A percentile compares a stretch with the other conserved stretches of the same genome.
Conservation (phyloP, 441 rosid genomes). For the Eutrema salsugineum region DNA sequence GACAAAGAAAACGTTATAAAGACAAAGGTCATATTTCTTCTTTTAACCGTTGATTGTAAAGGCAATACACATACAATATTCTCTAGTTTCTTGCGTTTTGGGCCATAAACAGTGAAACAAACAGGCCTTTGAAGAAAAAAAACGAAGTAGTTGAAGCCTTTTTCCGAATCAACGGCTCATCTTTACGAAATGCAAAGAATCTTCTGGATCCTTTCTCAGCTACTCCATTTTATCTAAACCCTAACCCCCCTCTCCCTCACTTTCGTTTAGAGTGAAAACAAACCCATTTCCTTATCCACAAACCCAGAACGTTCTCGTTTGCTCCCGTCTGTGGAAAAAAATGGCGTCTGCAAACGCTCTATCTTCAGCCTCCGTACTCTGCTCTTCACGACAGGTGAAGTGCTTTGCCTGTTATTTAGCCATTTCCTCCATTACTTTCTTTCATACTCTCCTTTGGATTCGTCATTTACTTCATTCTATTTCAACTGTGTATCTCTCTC, state of each 20-base stretch:
- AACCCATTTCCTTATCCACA: neutral
- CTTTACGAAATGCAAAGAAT: conserved; percentile 43
- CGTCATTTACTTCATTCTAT: neutral
- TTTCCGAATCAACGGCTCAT: conserved; percentile 17
- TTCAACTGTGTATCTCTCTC: neutral
- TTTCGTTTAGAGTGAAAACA: neutral
- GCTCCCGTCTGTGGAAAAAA: conserved; percentile 11
- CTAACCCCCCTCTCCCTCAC: conserved; percentile 38
- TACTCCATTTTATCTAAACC: conserved; percentile 19
- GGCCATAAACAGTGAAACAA: neutral
- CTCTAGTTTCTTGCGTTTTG: neutral
- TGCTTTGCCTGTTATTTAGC: neutral
- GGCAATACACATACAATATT: no score
- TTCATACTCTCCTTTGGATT: neutral
- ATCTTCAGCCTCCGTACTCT: conserved; percentile 62
- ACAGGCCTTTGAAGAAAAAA: neutral
- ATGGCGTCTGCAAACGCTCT: conserved; percentile 90
- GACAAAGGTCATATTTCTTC: no score
- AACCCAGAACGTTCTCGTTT: conserved; percentile 7
- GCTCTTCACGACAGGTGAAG: conserved; percentile 75
- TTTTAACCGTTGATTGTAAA: no score
- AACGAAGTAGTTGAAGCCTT: conserved; percentile 7
- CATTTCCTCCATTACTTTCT: neutral
- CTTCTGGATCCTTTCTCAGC: conserved; percentile 57
- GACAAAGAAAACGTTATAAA: no score